Conservation (phyloP, 2,329 filamentous ascomycete genomes). For the Colletotrichum limetticola region DNA sequence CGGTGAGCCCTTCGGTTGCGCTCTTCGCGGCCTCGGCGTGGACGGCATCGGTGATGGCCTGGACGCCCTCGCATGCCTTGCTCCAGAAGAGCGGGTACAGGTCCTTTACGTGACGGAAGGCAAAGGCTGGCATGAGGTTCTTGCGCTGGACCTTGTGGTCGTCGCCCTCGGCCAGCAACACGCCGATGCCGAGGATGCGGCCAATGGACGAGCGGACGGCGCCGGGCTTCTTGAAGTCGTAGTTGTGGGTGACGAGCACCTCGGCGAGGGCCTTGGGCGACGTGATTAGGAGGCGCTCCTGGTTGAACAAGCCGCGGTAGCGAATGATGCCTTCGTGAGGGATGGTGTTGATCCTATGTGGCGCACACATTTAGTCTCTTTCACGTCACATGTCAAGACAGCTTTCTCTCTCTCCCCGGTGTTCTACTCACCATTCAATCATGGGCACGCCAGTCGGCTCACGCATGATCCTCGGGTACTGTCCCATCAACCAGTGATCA, state of each 20-base stretch:
- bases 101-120: conserved; percentile 87
- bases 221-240: conserved; percentile 75
- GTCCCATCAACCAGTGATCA: conserved; percentile 60
- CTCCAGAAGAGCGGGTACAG: conserved; percentile 87
- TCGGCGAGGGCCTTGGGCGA: conserved; percentile 75
- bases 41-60: conserved; percentile 64
- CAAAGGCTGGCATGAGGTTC: conserved; percentile 83
- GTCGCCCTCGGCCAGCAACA: conserved; percentile 88
- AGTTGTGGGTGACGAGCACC: conserved; percentile 74
- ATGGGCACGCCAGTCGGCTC: conserved; percentile 56
- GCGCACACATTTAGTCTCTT: conserved; percentile 48
- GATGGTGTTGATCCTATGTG: conserved; percentile 66
- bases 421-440: conserved; percentile 57
- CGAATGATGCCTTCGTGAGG: conserved; percentile 77
- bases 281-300: conserved; percentile 70
- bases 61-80: conserved; percentile 76
- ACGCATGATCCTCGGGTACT: conserved; percentile 52
- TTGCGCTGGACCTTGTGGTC: conserved; percentile 87
- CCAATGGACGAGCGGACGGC: conserved; percentile 66
- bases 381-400: background rate
- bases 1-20: conserved; percentile 40
- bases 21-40: conserved; percentile 43
- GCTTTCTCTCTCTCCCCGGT: background rate
- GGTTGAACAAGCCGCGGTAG: conserved; percentile 71
- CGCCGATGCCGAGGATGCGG: conserved; percentile 74